phyloP scores from a whole-genome alignment of 805 yeast genomes.

The Candida bentonensis region DNA sequence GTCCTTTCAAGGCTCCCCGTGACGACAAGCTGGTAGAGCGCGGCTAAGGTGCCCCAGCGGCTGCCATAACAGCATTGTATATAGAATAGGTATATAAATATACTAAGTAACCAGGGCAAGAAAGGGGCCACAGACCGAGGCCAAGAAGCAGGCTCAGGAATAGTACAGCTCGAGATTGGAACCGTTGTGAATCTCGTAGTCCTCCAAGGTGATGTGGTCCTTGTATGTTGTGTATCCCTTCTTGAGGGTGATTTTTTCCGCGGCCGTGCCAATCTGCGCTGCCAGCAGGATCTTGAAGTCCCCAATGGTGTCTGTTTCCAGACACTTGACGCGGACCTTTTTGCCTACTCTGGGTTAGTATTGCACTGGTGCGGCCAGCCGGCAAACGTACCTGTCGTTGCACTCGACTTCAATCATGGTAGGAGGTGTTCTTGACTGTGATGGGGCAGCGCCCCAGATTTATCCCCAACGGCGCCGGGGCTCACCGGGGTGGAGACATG shows the following conservation, averaged over 20 bases:
- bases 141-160: slow-evolving; percentile 4
- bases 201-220: slow-evolving; percentile 85
- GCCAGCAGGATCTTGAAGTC: slow-evolving; percentile 80
- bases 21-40: slow-evolving; percentile 3
- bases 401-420: slow-evolving; percentile 59
- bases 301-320: slow-evolving; percentile 72
- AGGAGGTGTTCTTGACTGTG: no score
- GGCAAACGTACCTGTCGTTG: slow-evolving; percentile 40
- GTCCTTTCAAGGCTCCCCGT: slow-evolving; percentile 22
- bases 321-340: slow-evolving; percentile 72
- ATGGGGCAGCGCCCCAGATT: no score
- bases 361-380: neutral
- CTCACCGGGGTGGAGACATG: neutral
- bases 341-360: slow-evolving; percentile 52
- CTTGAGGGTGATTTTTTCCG: slow-evolving; percentile 52
- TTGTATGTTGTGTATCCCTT: slow-evolving; percentile 77
- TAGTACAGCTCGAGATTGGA: slow-evolving; percentile 68
- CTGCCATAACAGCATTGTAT: no score
- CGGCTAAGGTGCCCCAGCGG: neutral
- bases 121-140: no score
- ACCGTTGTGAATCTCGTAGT: slow-evolving; percentile 87
- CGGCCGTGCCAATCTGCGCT: slow-evolving; percentile 65
- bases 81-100: no score
- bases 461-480: no score
- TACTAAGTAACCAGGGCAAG: no score